Base-by-base conservation (phyloP, 495 filamentous ascomycete genomes). In the Podospora pseudopauciseta region DNA sequence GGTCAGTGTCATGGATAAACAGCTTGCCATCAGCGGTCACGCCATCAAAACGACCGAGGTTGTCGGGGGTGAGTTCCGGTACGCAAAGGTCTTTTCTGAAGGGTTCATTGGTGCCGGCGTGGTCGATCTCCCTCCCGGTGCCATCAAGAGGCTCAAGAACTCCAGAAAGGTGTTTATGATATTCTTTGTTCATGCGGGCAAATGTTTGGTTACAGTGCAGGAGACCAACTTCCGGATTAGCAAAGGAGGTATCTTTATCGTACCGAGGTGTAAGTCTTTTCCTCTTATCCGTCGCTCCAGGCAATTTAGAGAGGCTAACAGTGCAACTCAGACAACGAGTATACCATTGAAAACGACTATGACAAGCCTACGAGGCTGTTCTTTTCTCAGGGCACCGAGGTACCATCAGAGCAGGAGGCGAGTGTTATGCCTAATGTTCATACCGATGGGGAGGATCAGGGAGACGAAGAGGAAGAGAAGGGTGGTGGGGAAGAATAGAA, bases 141-240 rank as follows among this genome's bases (percentile, higher is more conserved):
- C 88, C 19, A 83, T 88, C 61, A 99, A 99, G 84, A 85, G 89
- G 70, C 85, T 87, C 19, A 99, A 98, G 83, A 97, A 96, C 73
- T 89, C 90, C 4, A 86, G 94, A 64, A 92, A 90, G 78, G 97
- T 97, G 90, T 93, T 97, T 70, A 92, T 98, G 89, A 89, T 90
- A 0, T 97, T 99, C 75, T 97, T 95, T 76, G 90, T 99, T 34
- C 87, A 90, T 67, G 77, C 83, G 23, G 95, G 95, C 6, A 85
- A 88, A 61, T 92, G 97, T 49, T 76, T 82, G 71, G 91, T 92
- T 27, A 89, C 87, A 60, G 86, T 98, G 15, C 90, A 91, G 68
- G 89, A 90, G n/a, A 91, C 87, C n/a, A 82, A 83, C 70, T 97
- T 97, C 75, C 85, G 88, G 68, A 91, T 96, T 67, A 86, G 89